phyloP scores from a whole-genome alignment of 2,329 filamentous ascomycete species.

The Nannizzia gypsea region DNA sequence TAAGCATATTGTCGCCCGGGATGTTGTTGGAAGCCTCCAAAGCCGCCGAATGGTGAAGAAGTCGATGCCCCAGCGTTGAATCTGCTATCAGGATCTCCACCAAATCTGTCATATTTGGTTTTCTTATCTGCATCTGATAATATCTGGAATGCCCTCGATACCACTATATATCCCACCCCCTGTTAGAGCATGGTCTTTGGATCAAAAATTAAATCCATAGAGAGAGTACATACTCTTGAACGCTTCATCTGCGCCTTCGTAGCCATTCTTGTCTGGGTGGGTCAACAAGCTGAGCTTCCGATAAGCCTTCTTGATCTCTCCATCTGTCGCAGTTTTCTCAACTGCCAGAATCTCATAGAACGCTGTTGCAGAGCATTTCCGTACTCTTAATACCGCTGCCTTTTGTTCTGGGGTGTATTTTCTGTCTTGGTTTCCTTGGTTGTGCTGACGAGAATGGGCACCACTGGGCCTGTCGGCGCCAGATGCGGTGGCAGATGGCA shows the following conservation, averaged over 20 bases:
- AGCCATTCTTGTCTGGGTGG: constrained; percentile 97
- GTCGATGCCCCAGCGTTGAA: constrained; percentile 46
- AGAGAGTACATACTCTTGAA: constrained; percentile 63
- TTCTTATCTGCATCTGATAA: constrained; percentile 90
- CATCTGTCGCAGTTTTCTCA: constrained; percentile 55
- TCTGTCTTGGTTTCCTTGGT: constrained; percentile 40
- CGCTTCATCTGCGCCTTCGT: constrained; percentile 87
- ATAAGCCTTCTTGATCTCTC: constrained; percentile 95
- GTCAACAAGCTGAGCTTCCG: constrained; percentile 86
- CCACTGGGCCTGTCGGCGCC: constrained; percentile 34
- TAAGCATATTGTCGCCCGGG: constrained; percentile 52
- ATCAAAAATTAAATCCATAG: neutral
- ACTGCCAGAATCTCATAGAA: constrained; percentile 92
- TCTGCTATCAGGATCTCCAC: constrained; percentile 81
- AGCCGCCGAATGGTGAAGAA: constrained; percentile 34
- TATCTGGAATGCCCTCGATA: constrained; percentile 83
- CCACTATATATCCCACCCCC: constrained; percentile 45
- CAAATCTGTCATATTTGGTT: constrained; percentile 73
- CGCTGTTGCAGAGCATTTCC: constrained; percentile 68
- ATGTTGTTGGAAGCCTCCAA: constrained; percentile 35
- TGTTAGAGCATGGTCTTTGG: neutral
- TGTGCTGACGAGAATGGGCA: constrained; percentile 37
- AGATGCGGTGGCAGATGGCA: constrained; percentile 37
- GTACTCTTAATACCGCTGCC: constrained; percentile 78
- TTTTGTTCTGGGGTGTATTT: constrained; percentile 83